These are phyloP conservation scores for Amyloporia xantha DNA, from an alignment of 768 basidiomycete genomes.

Conservation along the genomic window DNA sequence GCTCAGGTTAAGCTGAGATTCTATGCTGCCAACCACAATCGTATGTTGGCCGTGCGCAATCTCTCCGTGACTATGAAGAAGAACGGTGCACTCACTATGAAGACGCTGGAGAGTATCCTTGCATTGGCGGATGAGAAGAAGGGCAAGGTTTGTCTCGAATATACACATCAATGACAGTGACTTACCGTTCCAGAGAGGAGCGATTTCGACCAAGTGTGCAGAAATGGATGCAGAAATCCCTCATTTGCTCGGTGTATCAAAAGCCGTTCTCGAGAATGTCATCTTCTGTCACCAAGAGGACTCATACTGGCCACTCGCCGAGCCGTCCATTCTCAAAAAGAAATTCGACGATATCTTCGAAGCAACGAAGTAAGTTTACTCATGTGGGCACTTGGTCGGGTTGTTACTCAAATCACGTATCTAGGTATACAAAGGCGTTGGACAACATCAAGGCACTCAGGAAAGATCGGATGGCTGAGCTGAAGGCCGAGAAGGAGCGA, in stretches of 20 bases:
- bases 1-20: slow-evolving; percentile 97
- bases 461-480: slow-evolving; percentile 84
- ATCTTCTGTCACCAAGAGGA: slow-evolving; percentile 99
- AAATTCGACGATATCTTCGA: slow-evolving; percentile 99
- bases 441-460: slow-evolving; percentile 86
- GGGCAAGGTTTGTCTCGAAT: slow-evolving; percentile 56
- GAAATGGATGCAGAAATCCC: slow-evolving; percentile 96
- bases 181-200: slow-evolving; percentile 50
- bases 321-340: slow-evolving; percentile 89
- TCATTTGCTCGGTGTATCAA: slow-evolving; percentile 88
- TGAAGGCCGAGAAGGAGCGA: slow-evolving; percentile 90
- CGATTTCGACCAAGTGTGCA: slow-evolving; percentile 95
- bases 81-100: slow-evolving; percentile 84
- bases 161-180: too few relatives aligned
- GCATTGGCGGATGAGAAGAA: slow-evolving; percentile 68
- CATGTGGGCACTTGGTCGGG: neutral
- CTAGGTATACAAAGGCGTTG: slow-evolving; percentile 93
- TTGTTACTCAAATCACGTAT: slow-evolving; percentile 1
- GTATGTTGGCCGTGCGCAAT: slow-evolving; percentile 88
- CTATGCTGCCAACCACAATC: slow-evolving; percentile 77
- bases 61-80: slow-evolving; percentile 93
- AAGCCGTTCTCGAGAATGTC: slow-evolving; percentile 97
- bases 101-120: slow-evolving; percentile 91
- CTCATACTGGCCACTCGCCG: slow-evolving; percentile 94
- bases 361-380: slow-evolving; percentile 69